Evolutionary conservation across 2,329 filamentous ascomycete species (phyloP).

Genomic region (Chaetomium olivaceum): DNA sequence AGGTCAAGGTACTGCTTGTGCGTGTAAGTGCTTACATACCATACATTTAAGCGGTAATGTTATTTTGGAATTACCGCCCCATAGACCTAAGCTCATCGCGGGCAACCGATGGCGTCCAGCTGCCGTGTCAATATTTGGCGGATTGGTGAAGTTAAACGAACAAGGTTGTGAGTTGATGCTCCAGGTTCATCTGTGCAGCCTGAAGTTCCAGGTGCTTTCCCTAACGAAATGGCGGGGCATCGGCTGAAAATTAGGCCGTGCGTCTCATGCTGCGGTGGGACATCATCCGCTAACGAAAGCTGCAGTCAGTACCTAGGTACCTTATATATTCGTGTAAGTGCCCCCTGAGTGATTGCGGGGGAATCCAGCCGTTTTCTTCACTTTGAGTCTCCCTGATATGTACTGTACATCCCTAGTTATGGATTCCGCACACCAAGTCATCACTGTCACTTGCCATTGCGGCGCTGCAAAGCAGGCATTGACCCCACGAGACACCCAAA

Average conservation of each 20-base stretch:
- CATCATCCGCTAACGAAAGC: background rate
- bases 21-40: background rate
- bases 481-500: background rate
- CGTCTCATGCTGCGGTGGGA: too few relatives aligned
- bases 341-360: background rate
- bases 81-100: background rate
- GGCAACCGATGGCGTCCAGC: background rate
- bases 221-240: background rate
- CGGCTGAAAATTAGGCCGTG: constrained; percentile 5
- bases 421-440: constrained; percentile 26
- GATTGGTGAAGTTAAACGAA: background rate
- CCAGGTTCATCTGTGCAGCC: too few relatives aligned
- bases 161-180: too few relatives aligned
- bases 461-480: constrained; percentile 24
- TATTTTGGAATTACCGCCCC: too few relatives aligned
- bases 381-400: too few relatives aligned
- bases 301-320: too few relatives aligned
- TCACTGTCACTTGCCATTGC: constrained; percentile 35
- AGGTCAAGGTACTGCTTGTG: background rate
- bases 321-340: background rate
- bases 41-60: too few relatives aligned
- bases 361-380: background rate
- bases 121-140: background rate
- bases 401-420: background rate
- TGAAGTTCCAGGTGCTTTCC: too few relatives aligned